A percentile compares a stretch with the other conserved stretches of the same genome.
phyloP scores from a whole-genome alignment of 2,329 filamentous ascomycete species.

The Phialophora verrucosa region DNA sequence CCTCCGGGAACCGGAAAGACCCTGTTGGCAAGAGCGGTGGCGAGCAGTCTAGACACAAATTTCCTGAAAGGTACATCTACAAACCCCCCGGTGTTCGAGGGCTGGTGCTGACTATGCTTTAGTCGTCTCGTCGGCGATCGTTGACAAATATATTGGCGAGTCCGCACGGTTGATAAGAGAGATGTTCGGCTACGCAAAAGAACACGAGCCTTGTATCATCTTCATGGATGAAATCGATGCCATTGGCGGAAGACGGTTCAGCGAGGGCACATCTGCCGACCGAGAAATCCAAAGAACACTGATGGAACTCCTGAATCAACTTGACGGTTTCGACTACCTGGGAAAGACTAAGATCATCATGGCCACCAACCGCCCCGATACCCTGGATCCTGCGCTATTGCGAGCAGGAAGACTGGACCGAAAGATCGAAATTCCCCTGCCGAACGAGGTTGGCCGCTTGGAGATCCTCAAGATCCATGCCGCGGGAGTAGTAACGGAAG shows the following conservation, averaged over 20 bases:
- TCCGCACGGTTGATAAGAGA: slow-evolving; percentile 95
- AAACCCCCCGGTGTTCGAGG: background rate
- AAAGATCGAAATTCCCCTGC: slow-evolving; percentile 96
- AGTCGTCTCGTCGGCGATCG: slow-evolving; percentile 98
- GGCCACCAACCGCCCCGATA: slow-evolving; percentile 97
- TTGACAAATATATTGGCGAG: slow-evolving; percentile 99
- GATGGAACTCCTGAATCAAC: slow-evolving; percentile 98
- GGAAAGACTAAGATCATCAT: slow-evolving; percentile 99
- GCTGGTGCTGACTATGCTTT: slow-evolving; percentile 15
- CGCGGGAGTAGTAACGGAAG: slow-evolving; percentile 81
- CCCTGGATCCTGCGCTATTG: slow-evolving; percentile 88
- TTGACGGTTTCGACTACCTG: slow-evolving; percentile 98
- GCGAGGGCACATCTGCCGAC: slow-evolving; percentile 95
- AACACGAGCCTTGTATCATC: slow-evolving; percentile 99
- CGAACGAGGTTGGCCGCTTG: slow-evolving; percentile 93
- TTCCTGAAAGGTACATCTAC: slow-evolving; percentile 82
- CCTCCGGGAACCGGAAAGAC: slow-evolving; percentile 98
- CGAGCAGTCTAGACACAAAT: slow-evolving; percentile 95
- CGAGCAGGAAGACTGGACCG: slow-evolving; percentile 92
- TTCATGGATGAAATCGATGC: slow-evolving; percentile 99
- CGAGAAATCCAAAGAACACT: slow-evolving; percentile 97
- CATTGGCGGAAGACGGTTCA: slow-evolving; percentile 95
- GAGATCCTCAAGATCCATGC: slow-evolving; percentile 99
- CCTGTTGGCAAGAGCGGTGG: slow-evolving; percentile 88
- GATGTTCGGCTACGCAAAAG: slow-evolving; percentile 99